Evolutionary conservation across 1,284 basidiomycete genomes (phyloP).

Genomic region (Rhodofomes roseus): DNA sequence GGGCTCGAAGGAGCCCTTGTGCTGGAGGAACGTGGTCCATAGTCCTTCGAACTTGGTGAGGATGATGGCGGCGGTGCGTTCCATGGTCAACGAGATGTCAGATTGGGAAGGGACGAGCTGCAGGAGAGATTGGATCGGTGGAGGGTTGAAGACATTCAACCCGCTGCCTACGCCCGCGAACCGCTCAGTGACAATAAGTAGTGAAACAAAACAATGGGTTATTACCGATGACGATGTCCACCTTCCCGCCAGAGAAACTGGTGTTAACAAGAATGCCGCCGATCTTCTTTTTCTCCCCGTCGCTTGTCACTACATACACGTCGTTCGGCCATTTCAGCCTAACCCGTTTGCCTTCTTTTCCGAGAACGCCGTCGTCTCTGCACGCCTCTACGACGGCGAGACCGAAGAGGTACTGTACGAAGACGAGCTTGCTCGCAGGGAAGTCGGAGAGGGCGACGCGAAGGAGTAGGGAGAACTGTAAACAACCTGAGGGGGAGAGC

Average conservation of each 20-base stretch:
- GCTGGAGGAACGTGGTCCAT: constrained; percentile 70
- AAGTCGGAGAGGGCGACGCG: constrained; percentile 53
- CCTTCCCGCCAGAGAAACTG: constrained; percentile 69
- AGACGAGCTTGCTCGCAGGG: constrained; percentile 75
- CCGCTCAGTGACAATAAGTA: neutral
- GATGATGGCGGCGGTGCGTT: constrained; percentile 74
- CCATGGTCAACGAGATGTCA: constrained; percentile 55
- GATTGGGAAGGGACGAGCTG: constrained; percentile 53
- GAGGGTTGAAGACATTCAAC: constrained; percentile 81
- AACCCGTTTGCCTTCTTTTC: constrained; percentile 53
- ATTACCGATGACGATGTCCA: constrained; percentile 78
- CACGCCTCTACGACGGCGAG: constrained; percentile 89
- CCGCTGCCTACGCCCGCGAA: constrained; percentile 82
- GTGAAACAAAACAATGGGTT: neutral
- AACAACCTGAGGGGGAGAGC: constrained; percentile 90
- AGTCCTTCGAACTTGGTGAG: constrained; percentile 77
- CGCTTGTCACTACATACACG: constrained; percentile 70
- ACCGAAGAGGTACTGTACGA: constrained; percentile 93
- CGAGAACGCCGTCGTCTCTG: constrained; percentile 49
- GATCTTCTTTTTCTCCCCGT: constrained; percentile 65
- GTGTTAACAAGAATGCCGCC: constrained; percentile 93
- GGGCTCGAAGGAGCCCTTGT: constrained; percentile 66
- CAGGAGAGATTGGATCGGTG: constrained; percentile 81
- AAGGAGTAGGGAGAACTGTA: constrained; percentile 83
- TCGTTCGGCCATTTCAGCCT: constrained; percentile 99